These are phyloP conservation scores for Cornus controversa DNA, from an alignment of 148 eudicot genomes.

Conservation along the genomic window DNA sequence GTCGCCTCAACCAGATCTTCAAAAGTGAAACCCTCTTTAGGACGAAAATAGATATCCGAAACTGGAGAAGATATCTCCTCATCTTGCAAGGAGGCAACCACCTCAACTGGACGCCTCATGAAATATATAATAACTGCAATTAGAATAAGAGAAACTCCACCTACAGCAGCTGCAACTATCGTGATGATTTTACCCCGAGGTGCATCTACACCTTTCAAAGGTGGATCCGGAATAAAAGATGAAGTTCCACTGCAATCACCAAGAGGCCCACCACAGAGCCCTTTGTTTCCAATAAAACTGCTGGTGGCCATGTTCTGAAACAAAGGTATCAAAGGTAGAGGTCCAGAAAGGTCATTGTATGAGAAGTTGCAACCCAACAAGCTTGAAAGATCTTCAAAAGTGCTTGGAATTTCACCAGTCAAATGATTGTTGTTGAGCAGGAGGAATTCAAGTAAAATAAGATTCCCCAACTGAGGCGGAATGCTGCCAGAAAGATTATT, in stretches of 20 bases:
- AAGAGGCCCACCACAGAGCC: conserved; percentile 81
- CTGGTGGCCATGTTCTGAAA: conserved; percentile 66
- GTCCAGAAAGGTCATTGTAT: conserved; percentile 71
- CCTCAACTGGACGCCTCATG: conserved; percentile 65
- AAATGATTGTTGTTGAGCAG: conserved; percentile 77
- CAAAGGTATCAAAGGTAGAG: conserved; percentile 62
- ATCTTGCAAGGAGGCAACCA: conserved; percentile 45
- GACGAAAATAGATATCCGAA: conserved; percentile 92
- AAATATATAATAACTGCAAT: conserved; percentile 56
- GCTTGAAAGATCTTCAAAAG: conserved; percentile 79
- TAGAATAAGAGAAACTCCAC: conserved; percentile 81
- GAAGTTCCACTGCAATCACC: conserved; percentile 39
- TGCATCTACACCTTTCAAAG: conserved; percentile 28
- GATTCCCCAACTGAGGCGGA: conserved; percentile 83
- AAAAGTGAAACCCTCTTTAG: conserved; percentile 87
- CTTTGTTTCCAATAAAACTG: conserved; percentile 73
- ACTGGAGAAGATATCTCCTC: conserved; percentile 40
- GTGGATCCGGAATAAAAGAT: conserved; percentile 26
- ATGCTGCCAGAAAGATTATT: conserved; percentile 77
- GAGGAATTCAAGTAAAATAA: conserved; percentile 68
- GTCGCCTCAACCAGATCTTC: conserved; percentile 89
- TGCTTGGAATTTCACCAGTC: conserved; percentile 81
- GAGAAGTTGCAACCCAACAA: conserved; percentile 83
- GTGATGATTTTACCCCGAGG: conserved; percentile 57
- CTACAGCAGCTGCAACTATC: conserved; percentile 53